Base-by-base conservation (phyloP, 306 rosid genomes). In the Psophocarpus tetragonolobus region DNA sequence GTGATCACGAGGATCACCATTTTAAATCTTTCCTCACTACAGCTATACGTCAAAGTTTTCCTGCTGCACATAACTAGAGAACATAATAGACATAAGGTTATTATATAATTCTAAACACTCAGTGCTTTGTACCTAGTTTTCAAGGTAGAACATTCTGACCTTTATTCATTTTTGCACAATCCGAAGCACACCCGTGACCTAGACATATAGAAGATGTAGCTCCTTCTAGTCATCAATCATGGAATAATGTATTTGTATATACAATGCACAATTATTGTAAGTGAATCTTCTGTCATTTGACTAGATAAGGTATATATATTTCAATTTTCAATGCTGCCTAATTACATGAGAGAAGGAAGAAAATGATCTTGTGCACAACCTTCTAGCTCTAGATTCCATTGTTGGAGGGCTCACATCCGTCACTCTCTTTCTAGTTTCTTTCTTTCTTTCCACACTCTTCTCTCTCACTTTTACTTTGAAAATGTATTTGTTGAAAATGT, bases 121-220 rank as follows among this genome's bases (percentile, higher is more conserved):
- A 9, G 53, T 47, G 82, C 35, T 84, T 84, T 26, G 77, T 64
- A 45, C 13, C 77, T 69, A 78, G 83, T 74, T 66, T 76, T 71
- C 83, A 71, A 82, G 72, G 74, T 78, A 82, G 88, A 91, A 91
- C 96, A 91, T 91, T 88, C 89, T 84, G 87, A 79, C 84, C 84
- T 61, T 69, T 75, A 83, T 85, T 84, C 83, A 85, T 82, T 85
- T 78, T 83, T 66, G 88, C 63, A 61, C 68, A 85, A 80, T 68
- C 77, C 90, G 82, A 88, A 66, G 96, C 87, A 80, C 38, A 30
- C 90, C 93, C 96, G 96, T 91, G 91, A 88, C 78, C 62, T 77
- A 71, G 36, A 79, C 68, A 71, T 39, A 72, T 78, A 78, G 29
- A 80, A 68, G 78, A 78, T 63, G 51, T 76, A 63, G 75, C 76